These are phyloP conservation scores for Russula abietina DNA, from an alignment of 768 basidiomycete genomes.

Conservation along the genomic window DNA sequence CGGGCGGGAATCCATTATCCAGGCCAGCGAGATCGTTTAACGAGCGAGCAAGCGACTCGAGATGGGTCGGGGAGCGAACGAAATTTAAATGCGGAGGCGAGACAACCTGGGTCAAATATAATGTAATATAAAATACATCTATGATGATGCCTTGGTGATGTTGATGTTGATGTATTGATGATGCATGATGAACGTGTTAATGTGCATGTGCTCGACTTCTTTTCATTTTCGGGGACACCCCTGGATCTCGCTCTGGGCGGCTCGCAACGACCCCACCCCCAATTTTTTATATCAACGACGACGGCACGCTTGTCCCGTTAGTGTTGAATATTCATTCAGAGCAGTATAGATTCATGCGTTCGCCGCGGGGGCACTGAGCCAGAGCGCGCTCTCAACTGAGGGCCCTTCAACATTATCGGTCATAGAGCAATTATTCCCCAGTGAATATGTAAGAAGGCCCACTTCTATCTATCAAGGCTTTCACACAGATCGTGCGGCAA, in stretches of 20 bases:
- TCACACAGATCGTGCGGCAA: neutral
- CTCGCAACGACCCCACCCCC: neutral
- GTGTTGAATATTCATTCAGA: neutral
- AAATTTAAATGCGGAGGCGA: neutral
- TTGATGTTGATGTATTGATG: too few species aligned
- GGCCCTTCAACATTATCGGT: neutral
- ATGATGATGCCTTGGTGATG: too few species aligned
- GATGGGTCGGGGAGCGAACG: neutral
- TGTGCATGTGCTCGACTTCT: neutral
- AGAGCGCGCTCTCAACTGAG: neutral
- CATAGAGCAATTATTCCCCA: neutral
- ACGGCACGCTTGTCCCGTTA: neutral
- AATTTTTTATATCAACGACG: neutral
- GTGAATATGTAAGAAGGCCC: too few species aligned
- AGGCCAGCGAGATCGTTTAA: too few species aligned
- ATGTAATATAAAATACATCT: neutral
- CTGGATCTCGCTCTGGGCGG: neutral
- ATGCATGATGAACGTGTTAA: neutral
- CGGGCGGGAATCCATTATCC: too few species aligned
- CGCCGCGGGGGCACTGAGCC: neutral
- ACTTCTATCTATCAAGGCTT: neutral
- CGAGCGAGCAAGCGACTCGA: neutral
- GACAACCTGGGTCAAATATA: neutral
- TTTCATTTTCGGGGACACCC: constrained; percentile 3
- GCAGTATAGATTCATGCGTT: too few species aligned